These are phyloP conservation scores for Austroboletus festivus DNA, from an alignment of 768 basidiomycete species.

Conservation along the genomic window DNA sequence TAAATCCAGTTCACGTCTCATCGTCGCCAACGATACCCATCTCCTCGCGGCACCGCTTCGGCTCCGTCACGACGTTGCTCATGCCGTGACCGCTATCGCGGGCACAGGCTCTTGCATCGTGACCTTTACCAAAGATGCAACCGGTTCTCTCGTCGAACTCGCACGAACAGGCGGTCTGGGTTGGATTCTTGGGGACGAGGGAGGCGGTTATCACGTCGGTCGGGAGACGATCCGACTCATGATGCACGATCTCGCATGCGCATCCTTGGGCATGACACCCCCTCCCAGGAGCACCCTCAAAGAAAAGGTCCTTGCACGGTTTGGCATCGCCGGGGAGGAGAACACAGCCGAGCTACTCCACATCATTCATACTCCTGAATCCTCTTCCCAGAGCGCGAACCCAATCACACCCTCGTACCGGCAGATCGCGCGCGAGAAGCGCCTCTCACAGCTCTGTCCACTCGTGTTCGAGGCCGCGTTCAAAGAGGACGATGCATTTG, in stretches of 20 bases:
- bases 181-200: conserved; percentile 83
- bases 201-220: conserved; percentile 78
- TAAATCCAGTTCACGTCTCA: conserved; percentile 47
- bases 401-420: conserved; percentile 21
- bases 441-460: conserved; percentile 70
- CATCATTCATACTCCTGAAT: conserved; percentile 63
- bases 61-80: conserved; percentile 52
- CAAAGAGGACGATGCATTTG: conserved; percentile 62
- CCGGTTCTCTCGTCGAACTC: conserved; percentile 51
- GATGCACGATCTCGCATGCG: conserved; percentile 50
- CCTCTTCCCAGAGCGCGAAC: conserved; percentile 22
- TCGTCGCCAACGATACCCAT: conserved; percentile 78
- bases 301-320: conserved; percentile 48
- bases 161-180: conserved; percentile 80
- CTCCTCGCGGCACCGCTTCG: conserved; percentile 80
- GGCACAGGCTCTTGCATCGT: conserved; percentile 82
- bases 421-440: conserved; percentile 57
- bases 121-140: conserved; percentile 49
- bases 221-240: conserved; percentile 72
- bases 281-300: conserved; percentile 36
- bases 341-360: conserved; percentile 58
- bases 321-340: conserved; percentile 48
- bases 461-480: conserved; percentile 79
- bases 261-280: conserved; percentile 35
- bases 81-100: conserved; percentile 70